These are phyloP conservation scores for Neurospora tetraspora DNA, from an alignment of 495 filamentous ascomycete species.

Conservation along the genomic window DNA sequence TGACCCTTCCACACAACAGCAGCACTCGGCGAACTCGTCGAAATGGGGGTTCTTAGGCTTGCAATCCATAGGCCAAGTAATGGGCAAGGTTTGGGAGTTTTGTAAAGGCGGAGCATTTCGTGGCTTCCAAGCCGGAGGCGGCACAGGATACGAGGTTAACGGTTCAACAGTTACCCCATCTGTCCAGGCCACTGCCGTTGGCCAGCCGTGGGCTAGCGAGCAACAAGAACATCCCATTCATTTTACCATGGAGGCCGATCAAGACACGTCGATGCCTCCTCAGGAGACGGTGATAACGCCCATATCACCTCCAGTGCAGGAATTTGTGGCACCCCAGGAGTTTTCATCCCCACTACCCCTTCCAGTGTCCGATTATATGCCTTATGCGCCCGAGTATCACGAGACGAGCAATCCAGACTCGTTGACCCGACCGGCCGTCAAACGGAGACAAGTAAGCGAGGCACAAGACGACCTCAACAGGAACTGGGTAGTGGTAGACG, in stretches of 20 bases:
- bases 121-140: constrained; percentile 81
- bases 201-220: neutral
- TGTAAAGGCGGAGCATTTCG: constrained; percentile 63
- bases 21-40: constrained; percentile 1
- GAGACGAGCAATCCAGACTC: constrained; percentile 29
- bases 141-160: constrained; percentile 49
- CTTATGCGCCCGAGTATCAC: constrained; percentile 15
- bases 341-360: neutral
- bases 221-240: neutral
- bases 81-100: constrained; percentile 75
- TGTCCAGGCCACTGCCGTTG: constrained; percentile 2
- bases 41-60: constrained; percentile 39
- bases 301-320: neutral
- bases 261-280: neutral
- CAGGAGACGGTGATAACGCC: neutral
- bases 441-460: constrained; percentile 40
- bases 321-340: neutral
- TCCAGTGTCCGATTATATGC: constrained; percentile 4
- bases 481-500: constrained; percentile 70
- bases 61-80: constrained; percentile 42
- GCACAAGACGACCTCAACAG: constrained; percentile 46
- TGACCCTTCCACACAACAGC: neutral
- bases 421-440: constrained; percentile 36
- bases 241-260: neutral
- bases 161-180: constrained; percentile 15